Evolutionary conservation across 2,329 filamentous ascomycete genomes (phyloP).

Genomic region (Ophiosphaerella korrae): DNA sequence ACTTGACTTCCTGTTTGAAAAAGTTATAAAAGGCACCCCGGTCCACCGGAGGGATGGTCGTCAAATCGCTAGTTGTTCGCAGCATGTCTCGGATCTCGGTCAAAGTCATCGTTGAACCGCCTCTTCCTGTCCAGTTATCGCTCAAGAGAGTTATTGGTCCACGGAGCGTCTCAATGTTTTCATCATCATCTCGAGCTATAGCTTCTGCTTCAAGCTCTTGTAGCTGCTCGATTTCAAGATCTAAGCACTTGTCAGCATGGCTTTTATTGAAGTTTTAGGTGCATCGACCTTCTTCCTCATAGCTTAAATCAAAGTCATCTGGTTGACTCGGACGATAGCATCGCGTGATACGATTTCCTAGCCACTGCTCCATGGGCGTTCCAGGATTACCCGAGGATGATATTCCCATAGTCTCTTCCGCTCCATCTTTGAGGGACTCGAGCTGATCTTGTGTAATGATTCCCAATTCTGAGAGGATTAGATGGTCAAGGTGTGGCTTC

Average conservation of each 20-base stretch:
- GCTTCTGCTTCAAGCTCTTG: constrained; percentile 65
- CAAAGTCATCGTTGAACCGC: constrained; percentile 20
- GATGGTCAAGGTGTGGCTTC: constrained; percentile 27
- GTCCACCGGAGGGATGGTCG: constrained; percentile 59
- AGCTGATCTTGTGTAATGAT: constrained; percentile 69
- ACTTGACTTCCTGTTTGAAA: constrained; percentile 63
- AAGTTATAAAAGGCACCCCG: constrained; percentile 71
- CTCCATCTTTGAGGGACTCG: constrained; percentile 62
- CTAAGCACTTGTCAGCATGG: constrained; percentile 25
- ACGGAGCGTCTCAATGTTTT: constrained; percentile 44
- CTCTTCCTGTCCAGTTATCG: constrained; percentile 48
- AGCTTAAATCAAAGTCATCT: constrained; percentile 59
- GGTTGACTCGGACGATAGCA: constrained; percentile 53
- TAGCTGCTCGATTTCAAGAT: constrained; percentile 65
- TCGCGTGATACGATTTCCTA: constrained; percentile 57
- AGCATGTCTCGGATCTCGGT: constrained; percentile 46
- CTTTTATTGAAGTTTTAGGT: background rate
- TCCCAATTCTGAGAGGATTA: constrained; percentile 57
- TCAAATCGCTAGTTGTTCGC: constrained; percentile 59
- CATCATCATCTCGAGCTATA: constrained; percentile 59
- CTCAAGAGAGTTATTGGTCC: constrained; percentile 40
- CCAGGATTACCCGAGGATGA: constrained; percentile 32
- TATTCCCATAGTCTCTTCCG: constrained; percentile 50
- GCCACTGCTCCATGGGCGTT: constrained; percentile 59
- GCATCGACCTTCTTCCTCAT: constrained; percentile 55